Evolutionary conservation across 225 moss, liverwort and hornwort genomes (phyloP), one percentile per base, ranked within the genome.

Genomic region (Sphagnum tenellum): DNA sequence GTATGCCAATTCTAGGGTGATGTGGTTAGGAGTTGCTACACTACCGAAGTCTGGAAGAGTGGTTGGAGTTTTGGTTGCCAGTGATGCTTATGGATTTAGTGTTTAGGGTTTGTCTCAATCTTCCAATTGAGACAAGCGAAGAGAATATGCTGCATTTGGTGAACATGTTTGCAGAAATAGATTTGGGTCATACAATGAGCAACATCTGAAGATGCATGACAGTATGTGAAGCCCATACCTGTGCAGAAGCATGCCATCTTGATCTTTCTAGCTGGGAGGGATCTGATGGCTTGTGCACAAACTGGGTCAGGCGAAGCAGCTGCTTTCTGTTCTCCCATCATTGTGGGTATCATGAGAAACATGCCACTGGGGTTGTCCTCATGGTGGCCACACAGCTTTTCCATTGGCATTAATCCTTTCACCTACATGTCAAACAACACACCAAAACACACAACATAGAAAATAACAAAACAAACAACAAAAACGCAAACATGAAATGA

Each of bases 251-350:
- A 96, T 48, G 96, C 96, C 4, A 96, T 96, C 50, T 92, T 92
- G 55, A 96, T 96, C 50, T 92, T 89, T 65, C 78, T 96, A 46
- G 81, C 75, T 9, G 96, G 96, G 5, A 81, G 96, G 72, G 92
- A 96, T 66, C 70, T 96, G 73, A 96, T 96, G 96, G 96, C 96
- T 3, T 96, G 96, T 64, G 96, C 96, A 45, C 96, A 96, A 79
- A 96, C 96, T 6, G 96, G 96, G 54, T 96, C 92, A 0, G 96
- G 96, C 5, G 92, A 96, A 83, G 92, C 96, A 2, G 96, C 96
- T 2, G 96, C 96, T 48, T 96, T 92, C 57, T 96, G 96, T 67
- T 96, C 92, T 61, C 96, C 96, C 56, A 96, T 96, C 64, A 96
- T 96, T 45, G 92, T 92, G 0, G 96, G 96, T 5, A 96, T 96